Evolutionary conservation across 306 rosid genomes (phyloP).

Genomic region (Cucurbita ficifolia): DNA sequence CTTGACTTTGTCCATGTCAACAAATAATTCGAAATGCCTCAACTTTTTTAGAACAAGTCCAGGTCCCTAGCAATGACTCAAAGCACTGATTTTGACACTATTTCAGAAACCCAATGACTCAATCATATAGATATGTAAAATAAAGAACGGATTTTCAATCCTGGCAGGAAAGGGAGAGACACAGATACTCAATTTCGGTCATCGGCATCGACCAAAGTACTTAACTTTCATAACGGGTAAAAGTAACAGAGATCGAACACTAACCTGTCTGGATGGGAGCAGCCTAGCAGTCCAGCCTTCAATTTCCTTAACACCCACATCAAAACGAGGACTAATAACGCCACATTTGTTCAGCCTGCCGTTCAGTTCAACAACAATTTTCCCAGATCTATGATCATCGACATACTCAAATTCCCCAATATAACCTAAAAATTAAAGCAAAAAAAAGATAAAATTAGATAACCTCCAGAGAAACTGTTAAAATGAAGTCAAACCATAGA

Average conservation of each 20-base stretch:
- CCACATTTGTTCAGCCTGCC: slow-evolving; percentile 13
- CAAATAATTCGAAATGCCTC: no score
- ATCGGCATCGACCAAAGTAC: no score
- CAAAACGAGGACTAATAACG: slow-evolving; percentile 13
- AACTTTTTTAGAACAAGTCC: no score
- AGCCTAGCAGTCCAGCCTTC: slow-evolving; percentile 15
- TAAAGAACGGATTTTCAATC: no score
- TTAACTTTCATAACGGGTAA: not conserved
- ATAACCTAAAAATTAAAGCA: not conserved
- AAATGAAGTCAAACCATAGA: not conserved
- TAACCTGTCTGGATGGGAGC: slow-evolving; percentile 12
- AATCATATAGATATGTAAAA: no score
- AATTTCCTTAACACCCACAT: slow-evolving; percentile 10
- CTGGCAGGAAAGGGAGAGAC: no score
- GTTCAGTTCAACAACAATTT: slow-evolving; percentile 12
- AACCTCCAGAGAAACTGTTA: not conserved
- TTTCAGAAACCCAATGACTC: no score
- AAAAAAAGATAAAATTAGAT: not conserved
- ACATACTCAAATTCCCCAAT: slow-evolving; percentile 12
- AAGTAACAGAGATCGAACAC: not conserved
- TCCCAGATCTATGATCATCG: slow-evolving; percentile 12
- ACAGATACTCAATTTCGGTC: no score
- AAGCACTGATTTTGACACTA: no score
- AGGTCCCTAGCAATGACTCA: no score
- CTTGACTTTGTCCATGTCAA: no score